Evolutionary conservation across 306 rosid species (phyloP), one percentile per base, ranked within the genome.

Genomic region (Fagus sylvatica): DNA sequence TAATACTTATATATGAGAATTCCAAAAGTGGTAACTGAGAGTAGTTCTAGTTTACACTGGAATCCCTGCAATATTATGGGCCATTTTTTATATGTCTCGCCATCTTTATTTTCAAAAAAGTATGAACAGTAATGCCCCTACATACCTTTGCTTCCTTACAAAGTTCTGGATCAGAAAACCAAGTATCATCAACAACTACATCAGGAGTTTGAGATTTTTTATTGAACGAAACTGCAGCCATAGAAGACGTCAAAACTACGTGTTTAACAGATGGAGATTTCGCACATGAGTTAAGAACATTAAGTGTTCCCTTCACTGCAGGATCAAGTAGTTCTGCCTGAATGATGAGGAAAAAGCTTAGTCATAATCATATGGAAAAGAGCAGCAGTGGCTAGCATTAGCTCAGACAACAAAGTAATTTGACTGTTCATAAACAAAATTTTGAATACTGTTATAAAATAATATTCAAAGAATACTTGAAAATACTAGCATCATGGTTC

Each of bases 221-320:
- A 66, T 78, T 83, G 48, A 13, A 80, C 37, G 76, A 76, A 62
- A 88, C 85, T 3, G 91, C 89, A n/a, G 91, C 91, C 0, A 80
- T 40, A 0, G 91, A 88, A 11, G 91, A 88, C 53, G 91, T 88
- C 83, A 88, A 72, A 69, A 88, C 84, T 53, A 88, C 85, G 72
- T 89, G 85, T 57, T 76, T 88, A 43, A 88, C 73, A 61, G 91
- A 82, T 30, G 80, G 62, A 7, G 62, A 73, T 74, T 85, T 88
- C 0, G 79, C 80, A 80, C 81, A 76, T 1, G 87, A 74, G 7
- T 76, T 83, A 17, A 88, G 87, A 64, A 88, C 91, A 64, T 88
- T 88, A 41, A 85, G 91, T 61, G 91, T 88, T 64, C 89, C 91
- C 83, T 88, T 88, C 72, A 88, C 49, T 33, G 91, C 91, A 78